Evolutionary conservation across 1,284 basidiomycete genomes (phyloP), one percentile per base, ranked within the genome.

Genomic region (Earliella scabrosa): DNA sequence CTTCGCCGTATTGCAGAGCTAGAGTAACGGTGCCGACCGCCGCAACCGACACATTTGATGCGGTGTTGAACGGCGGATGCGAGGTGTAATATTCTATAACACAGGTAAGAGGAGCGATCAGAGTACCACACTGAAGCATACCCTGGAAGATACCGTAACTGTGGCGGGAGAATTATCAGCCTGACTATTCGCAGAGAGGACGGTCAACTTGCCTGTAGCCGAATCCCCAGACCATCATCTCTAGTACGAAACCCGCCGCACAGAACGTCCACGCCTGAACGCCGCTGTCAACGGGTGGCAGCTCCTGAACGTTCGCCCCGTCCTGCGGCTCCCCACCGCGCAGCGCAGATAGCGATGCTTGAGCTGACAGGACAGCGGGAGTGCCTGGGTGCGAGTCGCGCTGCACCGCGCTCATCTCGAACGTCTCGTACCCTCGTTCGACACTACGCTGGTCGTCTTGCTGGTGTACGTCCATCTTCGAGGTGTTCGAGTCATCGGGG

Each of bases 71-170:
- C 0, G 59, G 61, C n/a, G 61, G 58, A 44, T 66, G 58, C 4
- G 64, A 61, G 4, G 59, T 57, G 16, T 64, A 64, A 32, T 66
- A 64, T 32, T 58, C 60, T 63, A 23, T 26, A 4, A 4, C 16
- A 31, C 9, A 21, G 21, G 13, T 26, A 29, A 11, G 11, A 14
- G 11, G 13, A 23, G 10, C 38, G 11, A 23, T 23, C n/a, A n/a
- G n/a, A n/a, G n/a, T n/a, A n/a, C n/a, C n/a, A n/a, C n/a, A n/a
- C n/a, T n/a, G n/a, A n/a, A 2, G 29, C 9, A 1, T 46, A 50
- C 64, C 61, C 55, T 66, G 65, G 48, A 66, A 66, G 20, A 66
- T 63, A 52, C 65, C 63, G 38, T 63, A 64, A 59, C 65, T 66
- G 35, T 6, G 16, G 36, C 16, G n/a, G 29, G 39, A 21, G 32